phyloP scores from a whole-genome alignment of 352 stramenopile genomes.

The Phytophthora tentaculata region DNA sequence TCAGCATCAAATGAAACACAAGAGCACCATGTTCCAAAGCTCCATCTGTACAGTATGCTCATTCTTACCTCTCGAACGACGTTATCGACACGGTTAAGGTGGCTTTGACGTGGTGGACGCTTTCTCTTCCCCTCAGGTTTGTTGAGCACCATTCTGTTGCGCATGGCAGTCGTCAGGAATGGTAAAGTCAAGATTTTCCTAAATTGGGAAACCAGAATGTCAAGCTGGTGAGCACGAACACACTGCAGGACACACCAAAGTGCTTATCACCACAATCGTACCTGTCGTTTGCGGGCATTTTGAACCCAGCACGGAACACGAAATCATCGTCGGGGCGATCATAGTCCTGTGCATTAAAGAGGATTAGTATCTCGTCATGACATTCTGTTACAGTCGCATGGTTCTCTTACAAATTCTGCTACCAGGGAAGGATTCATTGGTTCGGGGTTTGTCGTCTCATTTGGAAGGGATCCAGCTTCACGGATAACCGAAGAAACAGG shows the following conservation, averaged over 20 bases:
- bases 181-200: slow-evolving; percentile 79
- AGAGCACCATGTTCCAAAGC: slow-evolving; percentile 6
- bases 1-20: neutral
- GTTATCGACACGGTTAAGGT: slow-evolving; percentile 61
- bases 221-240: slow-evolving; percentile 18
- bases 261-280: slow-evolving; percentile 24
- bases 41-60: slow-evolving; percentile 15
- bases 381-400: neutral
- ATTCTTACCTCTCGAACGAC: slow-evolving; percentile 69
- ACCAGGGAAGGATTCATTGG: slow-evolving; percentile 29
- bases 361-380: slow-evolving; percentile 1
- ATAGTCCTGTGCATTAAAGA: slow-evolving; percentile 47
- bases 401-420: slow-evolving; percentile 31
- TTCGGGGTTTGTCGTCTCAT: slow-evolving; percentile 39
- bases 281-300: slow-evolving; percentile 83
- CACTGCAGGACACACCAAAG: neutral
- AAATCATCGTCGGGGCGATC: slow-evolving; percentile 78
- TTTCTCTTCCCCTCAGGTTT: slow-evolving; percentile 75
- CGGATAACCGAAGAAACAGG: slow-evolving; percentile 62
- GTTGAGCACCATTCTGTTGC: slow-evolving; percentile 72
- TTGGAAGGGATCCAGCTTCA: slow-evolving; percentile 54
- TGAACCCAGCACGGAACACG: slow-evolving; percentile 83
- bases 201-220: slow-evolving; percentile 14
- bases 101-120: slow-evolving; percentile 49
- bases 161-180: slow-evolving; percentile 70